Base-by-base conservation (phyloP, 768 basidiomycete species). In the Pulveroboletus sp. region DNA sequence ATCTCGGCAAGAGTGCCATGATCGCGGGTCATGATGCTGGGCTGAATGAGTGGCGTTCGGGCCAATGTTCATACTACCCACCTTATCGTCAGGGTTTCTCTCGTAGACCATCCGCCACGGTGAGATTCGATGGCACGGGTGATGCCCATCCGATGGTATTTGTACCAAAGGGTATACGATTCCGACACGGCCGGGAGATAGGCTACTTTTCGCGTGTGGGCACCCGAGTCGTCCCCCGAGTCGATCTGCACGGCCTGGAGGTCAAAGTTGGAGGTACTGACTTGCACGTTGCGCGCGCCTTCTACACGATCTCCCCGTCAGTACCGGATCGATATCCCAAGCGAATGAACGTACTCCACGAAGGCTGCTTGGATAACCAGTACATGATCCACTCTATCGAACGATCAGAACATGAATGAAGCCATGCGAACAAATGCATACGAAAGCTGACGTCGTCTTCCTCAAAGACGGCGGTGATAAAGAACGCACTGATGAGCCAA, bases 311-410 rank as follows among this genome's bases (percentile, higher is more conserved):
- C 29, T 6, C 36, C 1, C 16, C 7, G 33, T 53, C n/a, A 48
- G 33, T 20, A 33, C 35, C 29, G 40, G 27, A 5, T 16, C 44
- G 8, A 31, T 4, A 37, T 29, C 20, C 21, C 17, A 5, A 17
- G 17, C n/a, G 23, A 17, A 9, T 13, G 9, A 40, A 67, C 79
- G 57, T 51, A 77, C 75, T 67, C 82, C 82, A 87, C n/a, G 75
- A 69, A 17, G 80, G 75, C 35, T 81, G 80, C 43, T 74, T 72
- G 5, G 82, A 79, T 1, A 88, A 64, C 85, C 86, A 89, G 34
- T 75, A 66, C 75, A 86, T 76, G 58, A 88, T 73, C 87, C 87
- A 89, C 33, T 75, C 84, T 87, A 48, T 23, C 33, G 17, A 20
- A n/a, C 34, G 16, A 20, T 45, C 40, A 45, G 45, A 25, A 50